Evolutionary conservation across 1,139 yeast species (phyloP).

Genomic region (Kurtzmaniella quercitrusa): DNA sequence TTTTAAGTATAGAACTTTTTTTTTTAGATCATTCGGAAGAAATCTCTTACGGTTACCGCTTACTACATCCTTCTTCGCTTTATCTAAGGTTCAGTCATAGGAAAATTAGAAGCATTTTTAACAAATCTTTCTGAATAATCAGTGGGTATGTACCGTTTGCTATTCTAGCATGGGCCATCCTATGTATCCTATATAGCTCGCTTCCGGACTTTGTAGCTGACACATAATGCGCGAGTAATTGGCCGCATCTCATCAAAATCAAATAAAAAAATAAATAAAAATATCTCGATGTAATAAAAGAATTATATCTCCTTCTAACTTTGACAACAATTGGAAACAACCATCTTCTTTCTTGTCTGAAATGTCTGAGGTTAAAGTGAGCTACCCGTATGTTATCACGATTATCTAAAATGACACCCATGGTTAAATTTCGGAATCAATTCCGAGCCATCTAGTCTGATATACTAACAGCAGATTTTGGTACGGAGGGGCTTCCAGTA

Average conservation of each 20-base stretch:
- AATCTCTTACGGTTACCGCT: neutral
- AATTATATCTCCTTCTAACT: neutral
- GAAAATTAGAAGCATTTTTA: too few species aligned
- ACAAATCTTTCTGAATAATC: too few species aligned
- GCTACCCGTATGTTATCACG: constrained; percentile 2
- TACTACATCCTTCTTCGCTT: too few species aligned
- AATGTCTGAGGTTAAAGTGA: constrained; percentile 1
- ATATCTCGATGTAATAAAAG: neutral
- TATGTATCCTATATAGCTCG: too few species aligned
- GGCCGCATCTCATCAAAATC: constrained; percentile 2
- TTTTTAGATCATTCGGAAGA: neutral
- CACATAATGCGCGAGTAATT: neutral
- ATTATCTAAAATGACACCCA: too few species aligned
- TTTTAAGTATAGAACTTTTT: too few species aligned
- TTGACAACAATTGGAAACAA: neutral
- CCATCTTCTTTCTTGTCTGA: neutral
- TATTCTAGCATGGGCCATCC: too few species aligned
- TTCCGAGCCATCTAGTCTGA: neutral
- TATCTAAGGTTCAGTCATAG: too few species aligned
- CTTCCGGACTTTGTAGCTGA: neutral
- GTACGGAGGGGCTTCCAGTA: constrained; percentile 63
- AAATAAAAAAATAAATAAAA: neutral
- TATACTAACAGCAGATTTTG: constrained; percentile 31
- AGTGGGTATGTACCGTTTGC: too few species aligned
- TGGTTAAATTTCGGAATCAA: neutral